Base-by-base conservation (phyloP, 2,329 filamentous ascomycete genomes). In the Fusarium setosum region DNA sequence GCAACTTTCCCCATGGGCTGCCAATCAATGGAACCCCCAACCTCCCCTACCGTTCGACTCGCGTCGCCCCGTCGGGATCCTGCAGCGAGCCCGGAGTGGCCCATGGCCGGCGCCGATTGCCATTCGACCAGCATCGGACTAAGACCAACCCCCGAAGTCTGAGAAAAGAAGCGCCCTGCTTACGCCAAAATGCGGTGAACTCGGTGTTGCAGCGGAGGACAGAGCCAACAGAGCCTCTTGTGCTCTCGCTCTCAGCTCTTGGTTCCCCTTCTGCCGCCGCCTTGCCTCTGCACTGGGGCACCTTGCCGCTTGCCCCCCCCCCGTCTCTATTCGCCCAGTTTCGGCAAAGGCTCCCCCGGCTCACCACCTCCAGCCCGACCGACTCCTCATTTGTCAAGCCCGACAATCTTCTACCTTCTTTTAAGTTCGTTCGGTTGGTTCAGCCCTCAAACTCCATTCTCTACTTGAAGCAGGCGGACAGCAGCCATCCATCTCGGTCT, bases 141-240 rank as follows among this genome's bases (percentile, higher is more conserved):
- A 67, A 55, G 52, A 60, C 58, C 65, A 67, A 63, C 54, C 59
- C 44, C 64, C 60, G 68, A 70, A n/a, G 54, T 52, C 60, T 59
- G 45, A 67, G 57, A 67, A n/a, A n/a, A 56, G 57, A 62, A 59
- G 57, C 69, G 54, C 13, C 58, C 49, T 63, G 66, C 63, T 64
- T 61, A 62, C 61, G 65, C 61, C 70, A 73, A 73, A 73, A 72
- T 73, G 71, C 71, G 71, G 71, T 73, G 71, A 73, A 73, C 26
- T 71, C 61, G 47, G 50, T 49, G 40, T 50, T 60, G 51, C 50
- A 63, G 52, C 54, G 57, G 45, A 65, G 54, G 41, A 60, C 54
- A 59, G 54, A 62, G 58, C 54, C 53, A 62, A 40, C 61, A 45
- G 60, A 63, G 62, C 63, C 59, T 65, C 66, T 59, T 62, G 48